Conservation (phyloP, 805 yeast genomes). For the Hanseniaspora lachancei region DNA sequence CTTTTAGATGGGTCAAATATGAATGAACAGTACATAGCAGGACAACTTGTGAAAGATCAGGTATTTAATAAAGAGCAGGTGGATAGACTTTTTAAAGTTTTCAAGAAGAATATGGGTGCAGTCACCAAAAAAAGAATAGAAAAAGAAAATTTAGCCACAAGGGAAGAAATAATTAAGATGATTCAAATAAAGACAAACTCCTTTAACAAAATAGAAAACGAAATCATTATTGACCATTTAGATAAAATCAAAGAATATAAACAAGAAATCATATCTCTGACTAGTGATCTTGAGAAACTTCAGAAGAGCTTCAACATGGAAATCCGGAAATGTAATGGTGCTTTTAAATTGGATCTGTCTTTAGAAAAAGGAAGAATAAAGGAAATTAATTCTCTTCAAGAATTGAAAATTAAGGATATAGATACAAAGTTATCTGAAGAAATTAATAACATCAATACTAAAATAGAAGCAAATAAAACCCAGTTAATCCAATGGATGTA, state of each 20-base stretch:
- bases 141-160: slow-evolving; percentile 66
- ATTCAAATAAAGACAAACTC: slow-evolving; percentile 95
- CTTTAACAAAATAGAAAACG: slow-evolving; percentile 87
- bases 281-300: slow-evolving; percentile 73
- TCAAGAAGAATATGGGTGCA: slow-evolving; percentile 24
- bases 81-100: slow-evolving; percentile 60
- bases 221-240: slow-evolving; percentile 74
- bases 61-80: slow-evolving; percentile 71
- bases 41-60: slow-evolving; percentile 39
- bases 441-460: slow-evolving; percentile 85
- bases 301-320: slow-evolving; percentile 80
- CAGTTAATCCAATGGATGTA: slow-evolving; percentile 97
- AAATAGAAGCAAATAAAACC: slow-evolving; percentile 86
- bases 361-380: slow-evolving; percentile 90
- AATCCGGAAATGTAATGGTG: slow-evolving; percentile 76
- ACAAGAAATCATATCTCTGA: slow-evolving; percentile 75
- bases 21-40: slow-evolving; percentile 9
- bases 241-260: slow-evolving; percentile 70
- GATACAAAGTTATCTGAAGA: slow-evolving; percentile 93
- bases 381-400: slow-evolving; percentile 87
- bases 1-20: neutral
- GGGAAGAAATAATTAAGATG: slow-evolving; percentile 67
- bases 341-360: slow-evolving; percentile 79
- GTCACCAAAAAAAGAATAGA: slow-evolving; percentile 5
- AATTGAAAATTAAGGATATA: slow-evolving; percentile 84